Conservation (phyloP, 2,329 filamentous ascomycete species). For the Blastomyces percursus region DNA sequence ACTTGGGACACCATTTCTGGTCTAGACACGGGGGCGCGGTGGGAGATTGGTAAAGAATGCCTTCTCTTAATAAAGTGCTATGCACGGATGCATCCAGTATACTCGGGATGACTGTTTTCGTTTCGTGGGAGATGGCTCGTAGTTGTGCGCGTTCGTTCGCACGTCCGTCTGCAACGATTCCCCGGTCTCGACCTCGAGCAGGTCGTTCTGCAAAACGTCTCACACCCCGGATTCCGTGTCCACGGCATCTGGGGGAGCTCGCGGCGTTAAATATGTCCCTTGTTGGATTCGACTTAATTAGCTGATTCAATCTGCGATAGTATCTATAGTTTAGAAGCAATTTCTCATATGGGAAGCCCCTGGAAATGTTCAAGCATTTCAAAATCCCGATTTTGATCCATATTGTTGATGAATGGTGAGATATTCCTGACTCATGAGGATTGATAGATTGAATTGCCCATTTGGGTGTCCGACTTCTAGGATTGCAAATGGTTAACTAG, state of each 20-base stretch:
- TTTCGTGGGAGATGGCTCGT: slow-evolving; percentile 3
- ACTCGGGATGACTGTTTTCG: background rate
- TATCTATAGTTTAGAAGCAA: background rate
- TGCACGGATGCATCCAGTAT: background rate
- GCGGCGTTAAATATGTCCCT: background rate
- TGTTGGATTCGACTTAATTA: background rate
- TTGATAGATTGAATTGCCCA: background rate
- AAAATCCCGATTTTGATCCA: background rate
- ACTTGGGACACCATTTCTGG: background rate
- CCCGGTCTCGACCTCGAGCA: background rate
- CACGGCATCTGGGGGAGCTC: background rate
- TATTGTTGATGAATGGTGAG: background rate
- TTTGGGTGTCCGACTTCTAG: background rate
- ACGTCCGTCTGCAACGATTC: background rate
- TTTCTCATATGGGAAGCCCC: background rate
- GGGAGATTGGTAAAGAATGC: slow-evolving; percentile 3
- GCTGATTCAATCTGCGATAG: background rate
- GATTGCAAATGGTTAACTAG: background rate
- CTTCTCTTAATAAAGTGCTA: background rate
- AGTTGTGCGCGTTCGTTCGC: background rate
- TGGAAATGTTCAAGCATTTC: background rate
- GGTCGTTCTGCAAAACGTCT: background rate
- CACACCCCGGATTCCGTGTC: background rate
- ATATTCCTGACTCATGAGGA: background rate
- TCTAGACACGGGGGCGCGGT: background rate